phyloP scores from a whole-genome alignment of 2,329 filamentous ascomycete genomes.

The Beauveria varroae region DNA sequence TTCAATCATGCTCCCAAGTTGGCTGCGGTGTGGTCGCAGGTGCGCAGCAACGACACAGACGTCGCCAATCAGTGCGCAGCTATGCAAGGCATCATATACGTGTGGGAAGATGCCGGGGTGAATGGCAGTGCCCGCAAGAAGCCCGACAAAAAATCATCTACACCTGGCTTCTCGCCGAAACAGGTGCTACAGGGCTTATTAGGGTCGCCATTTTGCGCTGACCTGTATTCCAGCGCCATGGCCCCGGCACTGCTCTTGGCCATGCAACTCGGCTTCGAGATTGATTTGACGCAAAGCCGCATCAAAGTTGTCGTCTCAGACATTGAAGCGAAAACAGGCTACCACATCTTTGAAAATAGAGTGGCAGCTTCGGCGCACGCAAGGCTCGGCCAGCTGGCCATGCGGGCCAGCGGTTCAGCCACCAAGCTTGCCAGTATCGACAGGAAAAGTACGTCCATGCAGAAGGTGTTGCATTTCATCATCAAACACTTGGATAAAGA shows the following conservation, averaged over 20 bases:
- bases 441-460: constrained; percentile 28
- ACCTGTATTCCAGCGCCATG: constrained; percentile 23
- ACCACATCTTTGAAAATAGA: constrained; percentile 25
- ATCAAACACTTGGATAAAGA: constrained; percentile 11
- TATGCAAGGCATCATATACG: constrained; percentile 25
- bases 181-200: constrained; percentile 18
- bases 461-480: constrained; percentile 27
- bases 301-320: constrained; percentile 26
- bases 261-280: constrained; percentile 26
- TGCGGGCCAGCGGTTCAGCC: constrained; percentile 26
- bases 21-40: constrained; percentile 29
- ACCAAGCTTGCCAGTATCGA: constrained; percentile 30
- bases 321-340: constrained; percentile 29
- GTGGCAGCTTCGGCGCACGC: constrained; percentile 21
- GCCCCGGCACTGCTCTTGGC: constrained; percentile 28
- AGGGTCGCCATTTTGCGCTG: constrained; percentile 21
- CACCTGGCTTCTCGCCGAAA: neutral
- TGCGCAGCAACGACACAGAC: constrained; percentile 9
- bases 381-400: constrained; percentile 24
- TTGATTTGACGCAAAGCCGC: constrained; percentile 23
- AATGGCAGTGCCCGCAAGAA: constrained; percentile 15
- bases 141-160: neutral
- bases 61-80: constrained; percentile 9
- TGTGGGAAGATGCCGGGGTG: constrained; percentile 19
- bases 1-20: constrained; percentile 32